A percentile compares a stretch with the other conserved stretches of the same genome.
Conservation (phyloP, 192 early-diverging fungal genomes). For the Glomus cerebriforme region DNA sequence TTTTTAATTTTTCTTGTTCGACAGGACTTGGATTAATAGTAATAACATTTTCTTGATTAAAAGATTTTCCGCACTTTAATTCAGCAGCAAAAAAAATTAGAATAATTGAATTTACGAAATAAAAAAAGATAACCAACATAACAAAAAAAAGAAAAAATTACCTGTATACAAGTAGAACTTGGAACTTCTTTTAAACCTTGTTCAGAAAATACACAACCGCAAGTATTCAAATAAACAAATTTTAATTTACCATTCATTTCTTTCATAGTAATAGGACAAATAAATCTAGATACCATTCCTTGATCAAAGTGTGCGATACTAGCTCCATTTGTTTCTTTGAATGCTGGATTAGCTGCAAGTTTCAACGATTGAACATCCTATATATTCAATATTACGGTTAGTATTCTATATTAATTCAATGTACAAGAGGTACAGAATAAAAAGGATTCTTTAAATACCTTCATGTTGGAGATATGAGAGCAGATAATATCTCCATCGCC, state of each 20-base stretch:
- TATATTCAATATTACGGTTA: neutral
- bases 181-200: constrained; percentile 75
- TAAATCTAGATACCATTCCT: constrained; percentile 55
- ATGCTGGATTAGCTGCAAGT: constrained; percentile 68
- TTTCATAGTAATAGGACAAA: constrained; percentile 79
- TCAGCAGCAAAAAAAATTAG: neutral
- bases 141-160: constrained; percentile 34
- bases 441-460: constrained; percentile 38
- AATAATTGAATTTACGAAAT: neutral
- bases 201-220: constrained; percentile 82
- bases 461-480: constrained; percentile 68
- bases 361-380: constrained; percentile 69
- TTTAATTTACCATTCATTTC: constrained; percentile 86
- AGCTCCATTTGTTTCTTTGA: constrained; percentile 42
- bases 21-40: constrained; percentile 69
- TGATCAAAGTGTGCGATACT: constrained; percentile 57
- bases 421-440: neutral
- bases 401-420: neutral
- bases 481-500: constrained; percentile 80
- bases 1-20: constrained; percentile 62
- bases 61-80: constrained; percentile 64
- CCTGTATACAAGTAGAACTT: constrained; percentile 60
- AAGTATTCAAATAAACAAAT: constrained; percentile 63
- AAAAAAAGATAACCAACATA: neutral
- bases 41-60: constrained; percentile 58